Conservation (phyloP, 139 green algal species). For the Micractinium sp. region DNA sequence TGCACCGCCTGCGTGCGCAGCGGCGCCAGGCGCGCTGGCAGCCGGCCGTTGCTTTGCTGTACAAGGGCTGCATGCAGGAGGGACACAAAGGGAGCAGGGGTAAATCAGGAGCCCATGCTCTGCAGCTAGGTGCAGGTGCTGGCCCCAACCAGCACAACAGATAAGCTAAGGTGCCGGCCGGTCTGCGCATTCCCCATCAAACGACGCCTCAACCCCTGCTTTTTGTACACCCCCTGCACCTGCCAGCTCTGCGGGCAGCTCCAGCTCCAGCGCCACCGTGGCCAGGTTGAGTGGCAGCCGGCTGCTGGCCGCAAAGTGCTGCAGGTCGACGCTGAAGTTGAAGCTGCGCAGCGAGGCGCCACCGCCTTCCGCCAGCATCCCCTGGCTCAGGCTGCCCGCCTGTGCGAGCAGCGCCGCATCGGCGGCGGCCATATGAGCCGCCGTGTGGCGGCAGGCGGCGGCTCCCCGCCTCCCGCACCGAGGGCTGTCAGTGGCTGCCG, state of each 20-base stretch:
- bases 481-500: not conserved
- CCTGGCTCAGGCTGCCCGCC: slow-evolving; percentile 13
- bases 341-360: slow-evolving; percentile 27
- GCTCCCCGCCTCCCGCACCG: not conserved
- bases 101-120: not conserved
- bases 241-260: slow-evolving; percentile 36
- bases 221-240: not conserved
- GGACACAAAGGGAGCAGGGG: not conserved
- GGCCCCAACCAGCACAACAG: not conserved
- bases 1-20: slow-evolving; percentile 41
- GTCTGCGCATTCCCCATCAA: not conserved
- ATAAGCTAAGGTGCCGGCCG: not conserved
- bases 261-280: slow-evolving; percentile 36
- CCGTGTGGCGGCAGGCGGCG: not conserved
- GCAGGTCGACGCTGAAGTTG: slow-evolving; percentile 34
- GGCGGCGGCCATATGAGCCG: too few species aligned
- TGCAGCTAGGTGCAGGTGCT: not conserved
- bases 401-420: not conserved
- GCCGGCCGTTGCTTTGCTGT: slow-evolving; percentile 8
- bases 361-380: not conserved
- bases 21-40: slow-evolving; percentile 28
- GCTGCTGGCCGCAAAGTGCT: slow-evolving; percentile 15
- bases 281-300: slow-evolving; percentile 37
- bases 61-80: slow-evolving; percentile 13
- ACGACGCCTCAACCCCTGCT: not conserved